Percentiles rank a stretch among this genome's conserved stretches.
phyloP scores from a whole-genome alignment of 345 rosid species.

The Salix exigua region DNA sequence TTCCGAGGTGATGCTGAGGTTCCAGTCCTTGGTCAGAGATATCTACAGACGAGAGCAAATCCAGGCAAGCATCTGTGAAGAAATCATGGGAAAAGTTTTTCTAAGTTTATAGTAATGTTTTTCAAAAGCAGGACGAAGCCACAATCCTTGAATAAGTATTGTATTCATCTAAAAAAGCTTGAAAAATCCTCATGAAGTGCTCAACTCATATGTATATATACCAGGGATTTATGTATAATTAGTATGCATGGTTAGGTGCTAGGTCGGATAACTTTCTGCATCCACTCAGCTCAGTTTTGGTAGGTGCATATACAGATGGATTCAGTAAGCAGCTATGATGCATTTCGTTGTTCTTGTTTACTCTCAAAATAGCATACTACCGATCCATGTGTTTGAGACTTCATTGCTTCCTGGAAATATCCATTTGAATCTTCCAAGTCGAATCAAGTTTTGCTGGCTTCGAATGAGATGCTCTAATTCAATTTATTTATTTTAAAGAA shows the following conservation, averaged over 20 bases:
- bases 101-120: background rate
- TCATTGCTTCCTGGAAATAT: background rate
- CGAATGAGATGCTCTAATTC: too few species aligned
- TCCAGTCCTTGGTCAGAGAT: constrained; percentile 1
- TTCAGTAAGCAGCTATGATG: background rate
- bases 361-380: background rate
- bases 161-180: background rate
- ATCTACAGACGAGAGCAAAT: background rate
- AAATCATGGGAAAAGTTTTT: background rate
- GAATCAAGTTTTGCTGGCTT: background rate
- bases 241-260: background rate
- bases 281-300: constrained; percentile 30
- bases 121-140: background rate
- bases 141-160: background rate
- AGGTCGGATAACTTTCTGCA: constrained; percentile 7
- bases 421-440: background rate
- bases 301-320: background rate
- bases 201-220: constrained; percentile 4
- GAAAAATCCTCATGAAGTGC: background rate
- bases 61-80: background rate
- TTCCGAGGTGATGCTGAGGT: constrained; percentile 27
- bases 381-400: background rate
- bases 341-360: background rate
- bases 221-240: background rate
- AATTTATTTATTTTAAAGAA: too few species aligned